These are phyloP conservation scores for Colletotrichum sp. DNA, from an alignment of 2,329 filamentous ascomycete species.

Conservation along the genomic window DNA sequence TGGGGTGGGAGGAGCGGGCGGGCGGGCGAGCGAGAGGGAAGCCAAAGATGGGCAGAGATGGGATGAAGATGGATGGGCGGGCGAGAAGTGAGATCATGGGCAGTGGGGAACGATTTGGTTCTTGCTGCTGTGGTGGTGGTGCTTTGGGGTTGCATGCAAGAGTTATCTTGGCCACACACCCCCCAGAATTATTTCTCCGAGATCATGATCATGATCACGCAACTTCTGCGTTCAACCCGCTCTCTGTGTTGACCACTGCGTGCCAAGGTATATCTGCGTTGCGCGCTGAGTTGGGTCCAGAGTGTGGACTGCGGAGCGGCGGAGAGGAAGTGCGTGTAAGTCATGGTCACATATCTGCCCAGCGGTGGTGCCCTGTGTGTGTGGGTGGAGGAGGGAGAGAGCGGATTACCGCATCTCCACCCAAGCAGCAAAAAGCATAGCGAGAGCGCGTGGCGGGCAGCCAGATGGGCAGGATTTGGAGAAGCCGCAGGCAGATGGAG, in stretches of 20 bases:
- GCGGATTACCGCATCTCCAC: background rate
- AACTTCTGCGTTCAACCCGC: background rate
- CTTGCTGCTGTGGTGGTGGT: background rate
- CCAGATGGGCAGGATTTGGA: background rate
- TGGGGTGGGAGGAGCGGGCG: background rate
- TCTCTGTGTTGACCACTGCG: background rate
- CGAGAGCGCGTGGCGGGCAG: background rate
- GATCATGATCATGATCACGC: background rate
- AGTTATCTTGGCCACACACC: background rate
- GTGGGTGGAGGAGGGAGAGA: background rate
- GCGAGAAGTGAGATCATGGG: background rate
- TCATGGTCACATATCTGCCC: background rate
- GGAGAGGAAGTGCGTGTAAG: background rate
- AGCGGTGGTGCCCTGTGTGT: background rate
- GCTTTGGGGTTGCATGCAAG: background rate
- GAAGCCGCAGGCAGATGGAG: background rate
- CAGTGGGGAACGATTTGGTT: background rate
- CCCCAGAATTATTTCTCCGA: background rate
- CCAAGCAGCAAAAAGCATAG: background rate
- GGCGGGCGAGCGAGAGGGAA: background rate
- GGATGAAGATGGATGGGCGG: background rate
- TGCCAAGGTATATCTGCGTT: background rate
- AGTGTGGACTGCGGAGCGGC: background rate
- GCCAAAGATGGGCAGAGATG: background rate
- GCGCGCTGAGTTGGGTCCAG: background rate